Evolutionary conservation across 1,284 basidiomycete genomes (phyloP).

Genomic region (Spongiforma sp.): DNA sequence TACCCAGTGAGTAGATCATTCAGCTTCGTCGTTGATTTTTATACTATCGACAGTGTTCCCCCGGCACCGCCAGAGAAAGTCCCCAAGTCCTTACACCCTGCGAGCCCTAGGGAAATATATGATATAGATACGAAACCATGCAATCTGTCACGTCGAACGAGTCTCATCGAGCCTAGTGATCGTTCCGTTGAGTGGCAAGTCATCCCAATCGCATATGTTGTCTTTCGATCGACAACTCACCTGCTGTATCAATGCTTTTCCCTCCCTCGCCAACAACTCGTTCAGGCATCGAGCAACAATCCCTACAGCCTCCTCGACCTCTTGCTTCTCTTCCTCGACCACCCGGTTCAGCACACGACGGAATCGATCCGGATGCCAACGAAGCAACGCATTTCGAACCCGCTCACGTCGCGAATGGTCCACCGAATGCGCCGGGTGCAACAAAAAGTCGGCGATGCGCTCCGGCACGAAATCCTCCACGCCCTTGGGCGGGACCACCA

Average conservation of each 20-base stretch:
- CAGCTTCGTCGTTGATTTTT: too few relatives aligned
- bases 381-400: slow-evolving; percentile 63
- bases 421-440: slow-evolving; percentile 65
- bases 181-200: slow-evolving; percentile 7
- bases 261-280: slow-evolving; percentile 60
- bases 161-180: slow-evolving; percentile 20
- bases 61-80: slow-evolving; percentile 25
- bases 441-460: slow-evolving; percentile 58
- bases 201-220: too few relatives aligned
- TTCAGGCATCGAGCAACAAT: slow-evolving; percentile 73
- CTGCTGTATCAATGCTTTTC: slow-evolving; percentile 29
- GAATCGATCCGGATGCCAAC: slow-evolving; percentile 83
- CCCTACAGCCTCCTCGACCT: slow-evolving; percentile 71
- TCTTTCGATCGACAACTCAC: slow-evolving; percentile 22
- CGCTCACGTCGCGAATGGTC: slow-evolving; percentile 63
- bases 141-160: slow-evolving; percentile 4
- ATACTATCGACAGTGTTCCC: slow-evolving; percentile 16
- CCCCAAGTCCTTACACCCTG: too few relatives aligned
- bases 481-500: slow-evolving; percentile 46
- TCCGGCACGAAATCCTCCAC: slow-evolving; percentile 55
- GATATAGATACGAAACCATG: too few relatives aligned
- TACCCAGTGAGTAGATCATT: slow-evolving; percentile 11
- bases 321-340: slow-evolving; percentile 54
- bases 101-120: too few relatives aligned
- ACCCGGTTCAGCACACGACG: slow-evolving; percentile 58